Evolutionary conservation across 257 asterid species (phyloP).

Genomic region (Penstemon davidsonii): DNA sequence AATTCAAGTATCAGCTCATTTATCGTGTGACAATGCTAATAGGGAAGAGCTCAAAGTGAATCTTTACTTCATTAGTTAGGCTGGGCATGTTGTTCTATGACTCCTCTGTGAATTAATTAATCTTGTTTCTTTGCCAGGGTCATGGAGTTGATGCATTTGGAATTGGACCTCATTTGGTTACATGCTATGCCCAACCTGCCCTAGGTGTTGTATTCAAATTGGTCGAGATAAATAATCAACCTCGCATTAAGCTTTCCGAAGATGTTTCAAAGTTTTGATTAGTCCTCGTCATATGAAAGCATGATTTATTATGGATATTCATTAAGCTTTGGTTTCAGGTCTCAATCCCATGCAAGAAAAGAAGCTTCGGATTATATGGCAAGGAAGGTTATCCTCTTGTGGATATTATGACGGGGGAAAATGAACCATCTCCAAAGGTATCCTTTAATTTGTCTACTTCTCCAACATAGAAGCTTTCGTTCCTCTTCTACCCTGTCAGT

Average conservation of each 20-base stretch:
- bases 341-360: slow-evolving; percentile 93
- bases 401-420: slow-evolving; percentile 61
- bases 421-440: slow-evolving; percentile 70
- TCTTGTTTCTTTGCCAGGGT: too few relatives aligned
- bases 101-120: too few relatives aligned
- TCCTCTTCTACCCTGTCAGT: background rate
- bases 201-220: slow-evolving; percentile 66
- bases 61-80: too few relatives aligned
- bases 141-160: slow-evolving; percentile 67
- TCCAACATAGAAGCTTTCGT: background rate
- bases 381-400: slow-evolving; percentile 67
- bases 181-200: slow-evolving; percentile 70
- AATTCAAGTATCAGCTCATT: too few relatives aligned
- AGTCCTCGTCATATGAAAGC: background rate
- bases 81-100: too few relatives aligned
- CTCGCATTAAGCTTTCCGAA: slow-evolving; percentile 69
- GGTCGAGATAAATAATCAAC: slow-evolving; percentile 67
- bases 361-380: slow-evolving; percentile 77
- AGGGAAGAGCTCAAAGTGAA: too few relatives aligned
- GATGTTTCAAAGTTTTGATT: slow-evolving; percentile 61
- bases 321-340: slow-evolving; percentile 51
- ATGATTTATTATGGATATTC: slow-evolving; percentile 8
- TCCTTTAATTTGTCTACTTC: slow-evolving; percentile 11
- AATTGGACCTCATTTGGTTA: slow-evolving; percentile 64
- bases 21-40: too few relatives aligned